phyloP scores from a whole-genome alignment of 495 filamentous ascomycete genomes.

The Tuber magnatum region DNA sequence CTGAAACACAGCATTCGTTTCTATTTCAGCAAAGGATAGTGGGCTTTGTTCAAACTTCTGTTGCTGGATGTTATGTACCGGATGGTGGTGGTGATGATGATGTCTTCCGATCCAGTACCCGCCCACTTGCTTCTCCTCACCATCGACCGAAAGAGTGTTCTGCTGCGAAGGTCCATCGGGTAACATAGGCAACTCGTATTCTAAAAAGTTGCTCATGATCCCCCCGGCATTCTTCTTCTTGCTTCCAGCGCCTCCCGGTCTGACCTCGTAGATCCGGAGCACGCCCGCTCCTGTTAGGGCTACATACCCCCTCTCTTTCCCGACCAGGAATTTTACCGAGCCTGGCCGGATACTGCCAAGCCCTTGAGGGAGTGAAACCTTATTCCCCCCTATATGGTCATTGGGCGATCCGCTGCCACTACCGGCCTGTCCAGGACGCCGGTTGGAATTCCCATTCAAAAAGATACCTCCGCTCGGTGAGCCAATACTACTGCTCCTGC shows the following conservation, averaged over 20 bases:
- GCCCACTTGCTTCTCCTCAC: constrained; percentile 35
- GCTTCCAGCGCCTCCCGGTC: constrained; percentile 45
- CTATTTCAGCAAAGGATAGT: constrained; percentile 81
- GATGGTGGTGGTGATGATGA: constrained; percentile 15
- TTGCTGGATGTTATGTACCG: constrained; percentile 29
- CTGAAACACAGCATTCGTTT: constrained; percentile 82
- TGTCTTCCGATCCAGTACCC: constrained; percentile 30
- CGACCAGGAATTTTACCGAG: constrained; percentile 54
- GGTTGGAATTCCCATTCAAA: constrained; percentile 54
- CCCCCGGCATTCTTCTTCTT: constrained; percentile 40
- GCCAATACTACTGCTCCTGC: constrained; percentile 29
- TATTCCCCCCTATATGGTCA: constrained; percentile 75
- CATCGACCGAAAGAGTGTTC: constrained; percentile 40
- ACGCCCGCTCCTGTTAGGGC: constrained; percentile 55
- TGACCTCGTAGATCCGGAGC: constrained; percentile 62
- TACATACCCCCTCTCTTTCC: constrained; percentile 49
- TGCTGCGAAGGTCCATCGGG: constrained; percentile 44
- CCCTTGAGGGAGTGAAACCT: constrained; percentile 62
- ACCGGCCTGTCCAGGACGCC: constrained; percentile 59
- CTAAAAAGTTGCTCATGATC: constrained; percentile 53
- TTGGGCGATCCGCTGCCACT: constrained; percentile 74
- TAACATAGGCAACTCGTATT: constrained; percentile 58
- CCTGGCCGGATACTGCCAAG: constrained; percentile 44
- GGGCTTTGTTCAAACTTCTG: constrained; percentile 32
- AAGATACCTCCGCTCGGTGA: constrained; percentile 47